Evolutionary conservation across 805 yeast genomes (phyloP).

Genomic region (Lipomyces japonicus): DNA sequence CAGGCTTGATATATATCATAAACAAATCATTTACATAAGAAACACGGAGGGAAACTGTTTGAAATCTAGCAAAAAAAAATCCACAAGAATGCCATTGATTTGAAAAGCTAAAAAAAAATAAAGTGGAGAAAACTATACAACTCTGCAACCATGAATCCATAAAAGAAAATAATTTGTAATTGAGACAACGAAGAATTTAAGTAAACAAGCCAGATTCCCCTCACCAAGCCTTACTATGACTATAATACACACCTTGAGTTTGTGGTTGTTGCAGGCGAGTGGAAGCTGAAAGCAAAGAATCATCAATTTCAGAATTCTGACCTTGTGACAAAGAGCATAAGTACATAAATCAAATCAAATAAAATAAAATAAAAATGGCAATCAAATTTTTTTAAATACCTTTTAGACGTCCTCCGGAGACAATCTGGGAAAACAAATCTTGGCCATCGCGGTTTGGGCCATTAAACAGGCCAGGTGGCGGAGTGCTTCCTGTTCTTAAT

Average conservation of each 20-base stretch:
- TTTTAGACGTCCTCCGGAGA: constrained; percentile 17
- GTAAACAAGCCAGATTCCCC: too few species aligned
- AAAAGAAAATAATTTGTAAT: too few species aligned
- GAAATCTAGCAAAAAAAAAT: neutral
- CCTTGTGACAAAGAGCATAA: constrained; percentile 5
- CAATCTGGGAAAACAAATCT: constrained; percentile 15
- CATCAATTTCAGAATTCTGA: constrained; percentile 5
- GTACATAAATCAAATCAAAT: neutral
- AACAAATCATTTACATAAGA: too few species aligned
- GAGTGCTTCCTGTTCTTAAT: constrained; percentile 39
- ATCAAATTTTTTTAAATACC: constrained; percentile 11
- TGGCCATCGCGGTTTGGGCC: constrained; percentile 22
- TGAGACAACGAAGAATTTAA: too few species aligned
- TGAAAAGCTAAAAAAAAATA: neutral
- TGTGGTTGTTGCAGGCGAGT: constrained; percentile 5
- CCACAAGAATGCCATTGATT: neutral
- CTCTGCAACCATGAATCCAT: too few species aligned
- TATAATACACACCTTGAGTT: constrained; percentile 18
- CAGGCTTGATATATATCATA: too few species aligned
- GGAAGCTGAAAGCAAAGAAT: constrained; percentile 1
- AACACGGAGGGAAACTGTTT: too few species aligned
- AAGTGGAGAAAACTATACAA: too few species aligned
- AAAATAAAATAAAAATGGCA: neutral
- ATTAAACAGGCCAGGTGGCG: constrained; percentile 59
- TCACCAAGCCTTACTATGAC: constrained; percentile 8